Conservation (phyloP, 2,329 filamentous ascomycete species). For the Myriosclerotinia scirpicola region DNA sequence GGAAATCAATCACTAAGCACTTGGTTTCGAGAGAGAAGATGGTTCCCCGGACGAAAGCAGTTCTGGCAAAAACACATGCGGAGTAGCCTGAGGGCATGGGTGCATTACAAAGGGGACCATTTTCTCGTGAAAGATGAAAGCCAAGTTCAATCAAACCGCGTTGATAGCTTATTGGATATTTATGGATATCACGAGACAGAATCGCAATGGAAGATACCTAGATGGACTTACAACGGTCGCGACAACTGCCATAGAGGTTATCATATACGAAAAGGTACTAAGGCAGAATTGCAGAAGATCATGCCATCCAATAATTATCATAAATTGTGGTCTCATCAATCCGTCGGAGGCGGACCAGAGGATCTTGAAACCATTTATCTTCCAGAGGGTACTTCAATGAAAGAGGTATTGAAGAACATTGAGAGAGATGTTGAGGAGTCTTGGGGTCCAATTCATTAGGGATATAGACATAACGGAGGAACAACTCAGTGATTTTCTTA, state of each 20-base stretch:
- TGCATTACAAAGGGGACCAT: background rate
- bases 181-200: too few species aligned
- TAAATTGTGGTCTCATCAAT: too few species aligned
- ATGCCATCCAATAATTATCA: too few species aligned
- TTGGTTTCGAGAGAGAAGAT: background rate
- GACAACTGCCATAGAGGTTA: too few species aligned
- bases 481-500: background rate
- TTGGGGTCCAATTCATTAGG: background rate
- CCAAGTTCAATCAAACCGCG: too few species aligned
- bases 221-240: too few species aligned
- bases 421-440: constrained; percentile 2
- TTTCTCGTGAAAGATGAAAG: background rate
- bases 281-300: too few species aligned
- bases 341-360: background rate
- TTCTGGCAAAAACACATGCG: background rate
- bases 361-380: background rate
- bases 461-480: background rate
- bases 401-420: background rate
- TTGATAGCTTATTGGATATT: too few species aligned
- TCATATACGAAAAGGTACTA: too few species aligned
- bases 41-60: background rate
- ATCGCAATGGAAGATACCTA: too few species aligned
- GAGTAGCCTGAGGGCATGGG: background rate
- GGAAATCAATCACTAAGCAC: background rate
- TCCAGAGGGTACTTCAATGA: background rate